Evolutionary conservation across 1,139 yeast species (phyloP), one percentile per base, ranked within the genome.

Genomic region (Candida glucosophila): DNA sequence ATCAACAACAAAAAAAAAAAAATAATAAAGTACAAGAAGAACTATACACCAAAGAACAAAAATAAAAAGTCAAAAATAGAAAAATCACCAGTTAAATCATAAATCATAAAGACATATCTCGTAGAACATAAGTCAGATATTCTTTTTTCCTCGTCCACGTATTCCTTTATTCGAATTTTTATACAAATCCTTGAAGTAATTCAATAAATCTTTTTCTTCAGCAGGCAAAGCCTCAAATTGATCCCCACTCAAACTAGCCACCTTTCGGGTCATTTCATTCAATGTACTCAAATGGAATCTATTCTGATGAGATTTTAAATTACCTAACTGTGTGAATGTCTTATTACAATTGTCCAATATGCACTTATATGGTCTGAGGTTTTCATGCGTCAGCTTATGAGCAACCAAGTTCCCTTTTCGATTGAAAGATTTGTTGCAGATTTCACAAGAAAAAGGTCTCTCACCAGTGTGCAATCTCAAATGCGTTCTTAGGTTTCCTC

Each of bases 301-400:
- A 53, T 86, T 88, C 47, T 88, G 97, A 52, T 88, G 97, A 1
- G 94, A 81, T 52, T 88, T 88, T 58, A 88, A 67, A 48, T 88
- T 88, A 3, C 96, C 96, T 39, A 86, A 62, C 55, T 88, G 97
- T 1, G 95, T 82, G 44, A 88, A 88, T 3, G 81, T 70, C 55
- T 86, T 86, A 41, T 73, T 77, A 55, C 97, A 88, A 29, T 68
- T 64, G 49, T 85, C 95, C 32, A 88, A 62, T 38, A 71, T 74
- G 53, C 97, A 88, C 33, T 72, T 71, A 49, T 61, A 83, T 6
- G 95, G 95, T 42, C 81, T 77, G 34, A 73, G 60, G 40, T 81
- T 76, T 31, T 76, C 77, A 55, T 83, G 96, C 1, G 94, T 85
- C 31, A 82, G 56, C 48, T 66, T 62, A 52, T 86, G 96, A 7